Evolutionary conservation across 2,329 filamentous ascomycete genomes (phyloP).

Genomic region (Fusarium sublunatum): DNA sequence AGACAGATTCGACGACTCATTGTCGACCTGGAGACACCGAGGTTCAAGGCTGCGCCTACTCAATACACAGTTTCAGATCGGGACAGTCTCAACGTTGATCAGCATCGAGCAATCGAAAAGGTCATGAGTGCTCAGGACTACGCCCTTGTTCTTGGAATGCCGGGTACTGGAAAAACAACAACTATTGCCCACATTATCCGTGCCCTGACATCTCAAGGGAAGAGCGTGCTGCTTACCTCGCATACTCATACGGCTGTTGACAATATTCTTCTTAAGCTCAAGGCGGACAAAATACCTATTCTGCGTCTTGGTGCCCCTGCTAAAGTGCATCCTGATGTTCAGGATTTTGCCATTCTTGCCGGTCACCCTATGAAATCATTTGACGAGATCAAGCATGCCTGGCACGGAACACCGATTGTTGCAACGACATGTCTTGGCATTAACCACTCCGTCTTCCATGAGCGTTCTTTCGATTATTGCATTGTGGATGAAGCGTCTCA

Average conservation of each 20-base stretch:
- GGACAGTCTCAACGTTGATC: constrained; percentile 84
- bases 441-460: constrained; percentile 87
- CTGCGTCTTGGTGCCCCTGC: constrained; percentile 85
- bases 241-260: constrained; percentile 98
- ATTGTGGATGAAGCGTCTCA: constrained; percentile 99
- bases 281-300: constrained; percentile 79
- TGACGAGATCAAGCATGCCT: constrained; percentile 84
- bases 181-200: constrained; percentile 98
- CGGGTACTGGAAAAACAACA: constrained; percentile 96
- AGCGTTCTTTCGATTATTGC: constrained; percentile 94
- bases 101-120: constrained; percentile 87
- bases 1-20: constrained; percentile 81
- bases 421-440: constrained; percentile 95
- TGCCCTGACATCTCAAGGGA: constrained; percentile 86
- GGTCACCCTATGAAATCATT: constrained; percentile 78
- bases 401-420: constrained; percentile 88
- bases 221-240: constrained; percentile 91
- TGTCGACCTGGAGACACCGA: constrained; percentile 78
- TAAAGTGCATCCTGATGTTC: constrained; percentile 90
- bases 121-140: constrained; percentile 97
- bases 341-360: constrained; percentile 84
- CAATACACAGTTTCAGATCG: constrained; percentile 71
- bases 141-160: constrained; percentile 97
- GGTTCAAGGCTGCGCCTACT: constrained; percentile 75
- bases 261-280: constrained; percentile 95